These are phyloP conservation scores for Gentiana straminea DNA, from an alignment of 257 asterid species.

Conservation along the genomic window DNA sequence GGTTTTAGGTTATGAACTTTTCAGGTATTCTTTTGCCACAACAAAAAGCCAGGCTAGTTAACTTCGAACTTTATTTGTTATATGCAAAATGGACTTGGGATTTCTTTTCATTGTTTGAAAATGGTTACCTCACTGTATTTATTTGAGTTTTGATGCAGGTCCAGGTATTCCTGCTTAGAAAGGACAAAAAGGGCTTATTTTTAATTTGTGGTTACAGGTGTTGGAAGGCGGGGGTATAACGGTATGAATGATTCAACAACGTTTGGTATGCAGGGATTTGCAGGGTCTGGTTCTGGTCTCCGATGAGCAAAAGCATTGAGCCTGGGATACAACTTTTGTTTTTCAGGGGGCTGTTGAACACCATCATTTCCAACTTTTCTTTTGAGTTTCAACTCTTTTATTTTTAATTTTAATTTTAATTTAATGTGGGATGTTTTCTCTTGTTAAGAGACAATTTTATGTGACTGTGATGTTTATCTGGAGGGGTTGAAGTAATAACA, in stretches of 20 bases:
- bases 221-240: slow-evolving; percentile 12
- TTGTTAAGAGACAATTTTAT: no score
- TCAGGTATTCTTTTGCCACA: slow-evolving; percentile 50
- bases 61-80: slow-evolving; percentile 15
- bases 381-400: no score
- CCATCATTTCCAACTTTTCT: no score
- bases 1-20: slow-evolving; percentile 42
- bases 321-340: no score
- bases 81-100: background rate
- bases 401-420: no score
- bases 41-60: slow-evolving; percentile 48
- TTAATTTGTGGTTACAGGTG: slow-evolving; percentile 64
- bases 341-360: no score
- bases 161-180: slow-evolving; percentile 71
- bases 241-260: slow-evolving; percentile 13
- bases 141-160: slow-evolving; percentile 74
- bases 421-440: no score
- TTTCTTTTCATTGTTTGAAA: background rate
- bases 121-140: slow-evolving; percentile 28
- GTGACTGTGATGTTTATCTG: no score
- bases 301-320: no score
- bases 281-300: background rate
- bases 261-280: slow-evolving; percentile 26
- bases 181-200: slow-evolving; percentile 19
- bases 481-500: no score